Evolutionary conservation across 306 rosid species (phyloP).

Genomic region (Cucumis cinereus): DNA sequence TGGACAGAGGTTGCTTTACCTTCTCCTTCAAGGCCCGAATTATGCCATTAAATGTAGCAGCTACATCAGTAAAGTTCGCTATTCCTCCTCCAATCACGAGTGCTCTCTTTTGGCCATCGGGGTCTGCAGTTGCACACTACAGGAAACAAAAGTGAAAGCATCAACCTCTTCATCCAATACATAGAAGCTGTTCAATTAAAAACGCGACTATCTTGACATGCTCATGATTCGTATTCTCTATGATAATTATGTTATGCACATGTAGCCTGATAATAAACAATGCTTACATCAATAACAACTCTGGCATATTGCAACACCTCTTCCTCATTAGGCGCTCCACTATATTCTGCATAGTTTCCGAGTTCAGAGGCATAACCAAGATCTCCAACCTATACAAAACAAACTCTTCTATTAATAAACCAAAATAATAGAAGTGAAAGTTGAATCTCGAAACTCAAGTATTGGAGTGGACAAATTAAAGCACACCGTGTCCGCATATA

Average conservation of each 20-base stretch:
- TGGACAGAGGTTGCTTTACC: constrained; percentile 24
- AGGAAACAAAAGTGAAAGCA: constrained; percentile 9
- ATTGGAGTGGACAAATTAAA: constrained; percentile 9
- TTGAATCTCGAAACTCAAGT: background rate
- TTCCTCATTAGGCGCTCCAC: constrained; percentile 98
- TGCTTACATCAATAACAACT: constrained; percentile 85
- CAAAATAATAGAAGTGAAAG: background rate
- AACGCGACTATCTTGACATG: background rate
- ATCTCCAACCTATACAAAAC: constrained; percentile 65
- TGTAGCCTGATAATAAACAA: background rate
- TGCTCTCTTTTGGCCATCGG: constrained; percentile 85
- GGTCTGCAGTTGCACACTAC: constrained; percentile 85
- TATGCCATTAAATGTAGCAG: constrained; percentile 91
- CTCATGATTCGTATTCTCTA: background rate
- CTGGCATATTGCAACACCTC: constrained; percentile 96
- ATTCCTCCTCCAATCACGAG: constrained; percentile 97
- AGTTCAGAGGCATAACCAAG: constrained; percentile 94
- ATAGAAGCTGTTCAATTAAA: background rate
- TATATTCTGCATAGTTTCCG: constrained; percentile 96
- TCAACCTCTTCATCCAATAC: background rate
- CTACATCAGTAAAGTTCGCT: constrained; percentile 94
- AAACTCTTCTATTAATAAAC: background rate
- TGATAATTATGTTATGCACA: background rate
- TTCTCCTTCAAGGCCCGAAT: constrained; percentile 92
- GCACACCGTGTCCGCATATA: constrained; percentile 80